Base-by-base conservation (phyloP, 805 yeast genomes). In the Schwanniomyces polymorphus region DNA sequence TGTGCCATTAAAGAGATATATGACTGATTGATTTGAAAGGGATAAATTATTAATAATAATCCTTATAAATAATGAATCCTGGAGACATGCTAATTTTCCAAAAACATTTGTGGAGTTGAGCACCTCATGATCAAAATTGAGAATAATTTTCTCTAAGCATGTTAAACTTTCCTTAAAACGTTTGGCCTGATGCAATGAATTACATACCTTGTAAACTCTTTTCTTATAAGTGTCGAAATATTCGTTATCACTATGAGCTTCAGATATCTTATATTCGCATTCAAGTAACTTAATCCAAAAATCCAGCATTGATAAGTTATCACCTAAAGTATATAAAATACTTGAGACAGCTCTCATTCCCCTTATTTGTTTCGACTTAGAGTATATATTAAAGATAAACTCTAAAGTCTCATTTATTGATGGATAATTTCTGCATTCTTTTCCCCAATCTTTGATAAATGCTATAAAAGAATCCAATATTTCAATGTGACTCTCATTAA, bases 321-420 rank as follows among this genome's bases (percentile, higher is more conserved):
- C 63, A 0, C 76, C 79, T 41, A 66, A 54, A 47, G 76, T 74
- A 54, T 68, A 79, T 6, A 71, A 58, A 10, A 80, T 42, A 50
- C 76, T 78, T 3, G 82, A 72, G 3, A 80, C 50, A 53, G 79
- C 79, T 42, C 71, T 63, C 6, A 76, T 57, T 46, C 84, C 58
- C 50, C 74, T 78, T 16, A 39, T 44, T 31, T 67, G 74, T 27
- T 60, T 68, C 41, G 59, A 54, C 5, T 49, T 39, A 16, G 48
- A 41, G n/a, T 67, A 45, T 3, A 47, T 51, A 1, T 21, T 23
- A 34, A 61, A 56, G 2, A 54, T 26, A 1, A 14, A n/a, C 4
- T 46, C 27, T 5, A 60, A 42, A 8, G 41, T 37, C 7, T 34
- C 18, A 12, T 33, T 16, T 11, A 43, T 29, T 7, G 37, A 18